phyloP scores from a whole-genome alignment of 176 grass and related monocot species.

The Hyparrhenia diplandra region DNA sequence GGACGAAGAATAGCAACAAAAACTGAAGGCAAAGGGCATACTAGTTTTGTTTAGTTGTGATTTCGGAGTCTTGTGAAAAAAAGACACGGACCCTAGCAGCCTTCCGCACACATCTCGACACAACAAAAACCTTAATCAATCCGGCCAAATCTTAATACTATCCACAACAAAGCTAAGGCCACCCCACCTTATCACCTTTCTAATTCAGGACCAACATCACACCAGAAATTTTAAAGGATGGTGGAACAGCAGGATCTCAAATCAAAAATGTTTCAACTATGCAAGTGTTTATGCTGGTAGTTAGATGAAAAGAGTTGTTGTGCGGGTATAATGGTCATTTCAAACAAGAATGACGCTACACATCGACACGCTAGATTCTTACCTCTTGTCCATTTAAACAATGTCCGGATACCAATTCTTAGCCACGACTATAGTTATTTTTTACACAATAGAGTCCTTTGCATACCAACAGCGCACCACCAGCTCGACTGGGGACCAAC shows the following conservation, averaged over 20 bases:
- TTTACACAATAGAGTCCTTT: not conserved
- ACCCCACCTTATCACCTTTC: slow-evolving; percentile 26
- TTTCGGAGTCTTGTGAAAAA: slow-evolving; percentile 41
- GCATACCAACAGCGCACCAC: not conserved
- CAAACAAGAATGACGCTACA: accelerated
- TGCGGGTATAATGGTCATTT: not conserved
- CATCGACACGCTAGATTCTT: not conserved
- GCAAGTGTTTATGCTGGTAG: not conserved
- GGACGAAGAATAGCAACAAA: slow-evolving; percentile 16
- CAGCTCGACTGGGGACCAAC: slow-evolving; percentile 5
- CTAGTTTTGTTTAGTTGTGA: slow-evolving; percentile 49
- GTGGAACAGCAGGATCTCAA: not conserved
- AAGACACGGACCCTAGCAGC: slow-evolving; percentile 40
- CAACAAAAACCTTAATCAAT: slow-evolving; percentile 53
- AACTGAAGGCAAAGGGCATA: not conserved
- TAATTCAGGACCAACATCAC: slow-evolving; percentile 28
- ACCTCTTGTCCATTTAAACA: not conserved
- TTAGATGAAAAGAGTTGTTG: not conserved
- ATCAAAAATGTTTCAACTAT: not conserved
- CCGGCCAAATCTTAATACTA: slow-evolving; percentile 25
- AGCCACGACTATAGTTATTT: not conserved
- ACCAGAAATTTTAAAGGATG: not conserved
- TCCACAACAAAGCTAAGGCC: slow-evolving; percentile 17
- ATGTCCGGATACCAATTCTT: not conserved
- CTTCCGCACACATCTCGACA: slow-evolving; percentile 12